Percentiles rank a stretch among this genome's conserved stretches.
Evolutionary conservation across 2,329 filamentous ascomycete genomes (phyloP).

Genomic region (Diaporthe capsici): DNA sequence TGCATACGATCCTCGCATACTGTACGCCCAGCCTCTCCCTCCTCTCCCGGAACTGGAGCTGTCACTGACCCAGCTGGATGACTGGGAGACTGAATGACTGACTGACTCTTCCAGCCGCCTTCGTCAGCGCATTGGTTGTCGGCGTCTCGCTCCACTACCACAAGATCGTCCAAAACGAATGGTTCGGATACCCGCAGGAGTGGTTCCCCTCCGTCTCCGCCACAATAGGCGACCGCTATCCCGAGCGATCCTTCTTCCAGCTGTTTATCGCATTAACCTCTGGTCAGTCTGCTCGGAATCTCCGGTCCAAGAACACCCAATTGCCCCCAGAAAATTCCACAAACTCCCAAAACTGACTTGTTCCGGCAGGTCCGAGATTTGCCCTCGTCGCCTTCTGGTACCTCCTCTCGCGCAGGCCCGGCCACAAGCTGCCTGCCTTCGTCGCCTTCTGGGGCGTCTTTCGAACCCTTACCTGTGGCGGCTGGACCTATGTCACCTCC

Average conservation of each 20-base stretch:
- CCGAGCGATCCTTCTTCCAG: conserved; percentile 97
- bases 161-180: conserved; percentile 98
- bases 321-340: background rate
- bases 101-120: conserved; percentile 73
- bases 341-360: conserved; percentile 4
- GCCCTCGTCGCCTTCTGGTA: conserved; percentile 94
- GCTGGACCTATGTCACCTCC: conserved; percentile 98
- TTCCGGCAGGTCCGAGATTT: conserved; percentile 82
- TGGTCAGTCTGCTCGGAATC: conserved; percentile 58
- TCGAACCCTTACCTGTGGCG: conserved; percentile 92
- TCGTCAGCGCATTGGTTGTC: conserved; percentile 86
- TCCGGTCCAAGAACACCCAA: conserved; percentile 46
- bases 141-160: conserved; percentile 89
- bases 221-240: conserved; percentile 97
- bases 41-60: background rate
- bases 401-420: conserved; percentile 83
- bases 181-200: conserved; percentile 93
- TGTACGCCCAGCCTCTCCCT: conserved; percentile 61
- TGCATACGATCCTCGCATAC: conserved; percentile 88
- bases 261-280: conserved; percentile 97
- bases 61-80: background rate
- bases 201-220: conserved; percentile 98
- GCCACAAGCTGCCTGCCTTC: conserved; percentile 83
- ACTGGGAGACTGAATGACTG: conserved; percentile 20
- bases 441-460: conserved; percentile 85